A percentile compares a stretch with the other conserved stretches of the same genome.
Conservation (phyloP, 352 stramenopile genomes). For the Globisporangium spinosum region DNA sequence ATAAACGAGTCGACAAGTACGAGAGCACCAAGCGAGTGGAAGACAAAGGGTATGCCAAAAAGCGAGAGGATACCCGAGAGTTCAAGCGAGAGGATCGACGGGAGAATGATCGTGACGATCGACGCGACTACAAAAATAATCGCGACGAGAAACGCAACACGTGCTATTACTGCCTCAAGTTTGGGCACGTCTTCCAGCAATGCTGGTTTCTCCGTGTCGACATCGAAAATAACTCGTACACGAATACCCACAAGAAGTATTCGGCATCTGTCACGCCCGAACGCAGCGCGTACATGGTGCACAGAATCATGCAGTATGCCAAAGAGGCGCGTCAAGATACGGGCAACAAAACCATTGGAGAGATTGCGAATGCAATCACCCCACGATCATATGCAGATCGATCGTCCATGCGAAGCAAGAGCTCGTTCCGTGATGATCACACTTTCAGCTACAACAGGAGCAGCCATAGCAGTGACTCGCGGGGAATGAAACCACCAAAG, state of each 20-base stretch:
- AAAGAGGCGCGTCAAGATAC: slow-evolving; percentile 22
- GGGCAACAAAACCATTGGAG: neutral
- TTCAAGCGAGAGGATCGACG: slow-evolving; percentile 19
- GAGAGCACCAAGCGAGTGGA: slow-evolving; percentile 9
- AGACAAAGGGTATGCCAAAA: slow-evolving; percentile 16
- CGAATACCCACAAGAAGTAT: slow-evolving; percentile 32
- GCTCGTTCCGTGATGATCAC: slow-evolving; percentile 10
- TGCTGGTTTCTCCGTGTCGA: slow-evolving; percentile 43
- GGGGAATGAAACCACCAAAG: neutral
- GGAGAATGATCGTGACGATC: slow-evolving; percentile 5
- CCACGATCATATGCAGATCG: slow-evolving; percentile 7
- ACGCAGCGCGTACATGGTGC: slow-evolving; percentile 33
- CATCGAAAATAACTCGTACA: slow-evolving; percentile 30
- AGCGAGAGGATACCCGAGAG: neutral
- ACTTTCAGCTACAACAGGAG: slow-evolving; percentile 2
- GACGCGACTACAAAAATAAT: slow-evolving; percentile 12
- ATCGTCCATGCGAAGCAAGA: slow-evolving; percentile 7
- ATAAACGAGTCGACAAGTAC: slow-evolving; percentile 12
- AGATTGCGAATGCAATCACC: neutral
- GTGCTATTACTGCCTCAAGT: slow-evolving; percentile 46
- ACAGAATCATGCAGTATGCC: slow-evolving; percentile 35
- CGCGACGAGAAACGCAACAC: slow-evolving; percentile 17
- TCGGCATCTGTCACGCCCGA: slow-evolving; percentile 34
- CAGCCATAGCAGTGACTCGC: neutral
- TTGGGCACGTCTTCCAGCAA: slow-evolving; percentile 32